Base-by-base conservation (phyloP, 805 yeast genomes). In the Wickerhamomyces pijperi region DNA sequence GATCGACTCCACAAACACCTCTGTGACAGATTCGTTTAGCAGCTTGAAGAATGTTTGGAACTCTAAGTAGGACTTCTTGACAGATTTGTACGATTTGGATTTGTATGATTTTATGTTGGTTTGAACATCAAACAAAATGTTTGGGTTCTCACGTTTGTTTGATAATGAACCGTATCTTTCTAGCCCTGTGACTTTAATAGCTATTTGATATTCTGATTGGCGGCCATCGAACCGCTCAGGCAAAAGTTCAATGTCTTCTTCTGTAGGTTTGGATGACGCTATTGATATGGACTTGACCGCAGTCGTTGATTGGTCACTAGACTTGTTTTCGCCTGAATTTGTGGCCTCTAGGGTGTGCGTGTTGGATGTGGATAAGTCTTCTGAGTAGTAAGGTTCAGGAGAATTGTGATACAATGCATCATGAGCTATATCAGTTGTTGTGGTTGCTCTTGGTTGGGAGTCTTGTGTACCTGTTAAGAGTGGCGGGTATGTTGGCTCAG, bases 1-100 rank as follows among this genome's bases (percentile, higher is more conserved):
- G 33, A 92, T 65, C 5, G 94, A 78, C 0, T 97, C 97, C 4
- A 92, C 87, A 60, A 90, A 87, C 40, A 92, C 88, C 57, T 92
- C 97, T 25, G 90, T 79, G 51, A 87, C 82, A 31, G 94, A 83
- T 17, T 78, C 77, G 41, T 78, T 76, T 45, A 92, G 63, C 54
- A 82, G 90, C 47, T 76, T 76, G 59, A 83, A 84, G 51, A 92
- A 74, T 43, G 77, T 74, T 25, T 72, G 74, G 47, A 87, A 68
- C 57, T 92, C 98, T 42, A 71, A 70, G 54, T 76, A 82, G 0
- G 95, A 79, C 42, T 97, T 73, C 47, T 95, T 76, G 14, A 90
- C 64, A 40, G 79, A 88, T 39, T 77, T 75, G 58, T 82, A 87
- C 8, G 59, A 57, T 7, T 72, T 61, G 46, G 82, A 85, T 42